These are phyloP conservation scores for Aspergillus texensis DNA, from an alignment of 2,329 filamentous ascomycete species.

Conservation along the genomic window DNA sequence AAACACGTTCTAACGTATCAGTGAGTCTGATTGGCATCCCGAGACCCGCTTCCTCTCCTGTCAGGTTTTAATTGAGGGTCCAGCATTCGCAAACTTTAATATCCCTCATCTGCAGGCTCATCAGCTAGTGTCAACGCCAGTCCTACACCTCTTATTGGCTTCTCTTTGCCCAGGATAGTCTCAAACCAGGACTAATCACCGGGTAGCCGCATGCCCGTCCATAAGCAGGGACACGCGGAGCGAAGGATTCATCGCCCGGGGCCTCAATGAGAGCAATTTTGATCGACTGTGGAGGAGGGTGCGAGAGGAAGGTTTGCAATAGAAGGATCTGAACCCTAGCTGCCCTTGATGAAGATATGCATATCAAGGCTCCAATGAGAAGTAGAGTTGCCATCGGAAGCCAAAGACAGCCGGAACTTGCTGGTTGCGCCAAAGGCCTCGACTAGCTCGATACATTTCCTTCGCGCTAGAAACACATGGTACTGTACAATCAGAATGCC, in stretches of 20 bases:
- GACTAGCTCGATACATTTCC: not conserved
- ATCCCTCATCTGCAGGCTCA: not conserved
- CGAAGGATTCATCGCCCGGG: not conserved
- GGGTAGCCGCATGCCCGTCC: not conserved
- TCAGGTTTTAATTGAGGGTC: not conserved
- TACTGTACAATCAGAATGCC: not conserved
- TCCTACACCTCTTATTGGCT: not conserved
- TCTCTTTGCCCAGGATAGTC: not conserved
- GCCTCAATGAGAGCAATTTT: not conserved
- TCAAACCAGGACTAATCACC: not conserved
- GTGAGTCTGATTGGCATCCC: not conserved
- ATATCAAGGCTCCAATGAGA: constrained; percentile 1
- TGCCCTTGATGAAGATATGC: not conserved
- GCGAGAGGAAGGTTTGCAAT: not conserved
- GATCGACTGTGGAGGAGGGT: not conserved
- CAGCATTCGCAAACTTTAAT: not conserved
- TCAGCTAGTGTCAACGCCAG: not conserved
- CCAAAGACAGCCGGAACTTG: not conserved
- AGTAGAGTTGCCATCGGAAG: not conserved
- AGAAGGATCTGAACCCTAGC: constrained; percentile 1
- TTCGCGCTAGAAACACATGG: not conserved
- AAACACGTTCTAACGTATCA: not conserved
- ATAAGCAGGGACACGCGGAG: not conserved
- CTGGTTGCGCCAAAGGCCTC: not conserved
- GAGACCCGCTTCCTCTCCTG: not conserved